phyloP scores from a whole-genome alignment of 768 basidiomycete genomes.

The Termitomyces sp. region DNA sequence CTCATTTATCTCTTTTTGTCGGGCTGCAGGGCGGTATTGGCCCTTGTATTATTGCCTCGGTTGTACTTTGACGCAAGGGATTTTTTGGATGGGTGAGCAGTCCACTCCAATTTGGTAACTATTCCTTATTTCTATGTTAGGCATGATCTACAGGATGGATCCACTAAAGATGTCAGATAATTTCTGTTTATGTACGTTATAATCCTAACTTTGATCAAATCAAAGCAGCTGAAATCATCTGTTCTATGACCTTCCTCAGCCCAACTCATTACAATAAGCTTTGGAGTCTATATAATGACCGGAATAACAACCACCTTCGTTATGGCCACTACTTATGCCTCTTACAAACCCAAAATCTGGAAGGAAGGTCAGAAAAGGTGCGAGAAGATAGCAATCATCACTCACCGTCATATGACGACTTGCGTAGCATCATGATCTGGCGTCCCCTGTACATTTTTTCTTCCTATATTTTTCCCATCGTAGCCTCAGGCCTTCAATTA shows the following conservation, averaged over 20 bases:
- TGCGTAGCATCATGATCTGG: conserved; percentile 44
- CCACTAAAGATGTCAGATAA: conserved; percentile 48
- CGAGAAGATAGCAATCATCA: conserved; percentile 10
- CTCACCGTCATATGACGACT: neutral
- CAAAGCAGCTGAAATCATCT: neutral
- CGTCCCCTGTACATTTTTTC: conserved; percentile 26
- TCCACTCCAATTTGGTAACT: neutral
- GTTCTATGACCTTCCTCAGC: conserved; percentile 18
- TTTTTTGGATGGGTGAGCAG: conserved; percentile 53
- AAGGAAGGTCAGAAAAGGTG: conserved; percentile 25
- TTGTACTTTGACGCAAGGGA: conserved; percentile 45
- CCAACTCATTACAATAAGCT: conserved; percentile 38
- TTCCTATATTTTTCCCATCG: conserved; percentile 40
- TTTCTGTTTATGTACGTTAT: conserved; percentile 50
- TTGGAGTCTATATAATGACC: conserved; percentile 36
- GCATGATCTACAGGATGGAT: conserved; percentile 61
- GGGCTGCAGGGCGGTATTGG: conserved; percentile 40
- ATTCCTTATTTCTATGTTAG: conserved; percentile 23
- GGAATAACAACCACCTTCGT: conserved; percentile 39
- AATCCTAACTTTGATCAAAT: neutral
- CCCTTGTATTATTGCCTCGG: conserved; percentile 43
- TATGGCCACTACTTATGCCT: conserved; percentile 33
- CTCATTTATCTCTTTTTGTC: conserved; percentile 39
- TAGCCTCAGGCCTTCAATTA: conserved; percentile 36
- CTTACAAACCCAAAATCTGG: conserved; percentile 37